phyloP scores from a whole-genome alignment of 306 rosid species.

The Fragaria ananassa region DNA sequence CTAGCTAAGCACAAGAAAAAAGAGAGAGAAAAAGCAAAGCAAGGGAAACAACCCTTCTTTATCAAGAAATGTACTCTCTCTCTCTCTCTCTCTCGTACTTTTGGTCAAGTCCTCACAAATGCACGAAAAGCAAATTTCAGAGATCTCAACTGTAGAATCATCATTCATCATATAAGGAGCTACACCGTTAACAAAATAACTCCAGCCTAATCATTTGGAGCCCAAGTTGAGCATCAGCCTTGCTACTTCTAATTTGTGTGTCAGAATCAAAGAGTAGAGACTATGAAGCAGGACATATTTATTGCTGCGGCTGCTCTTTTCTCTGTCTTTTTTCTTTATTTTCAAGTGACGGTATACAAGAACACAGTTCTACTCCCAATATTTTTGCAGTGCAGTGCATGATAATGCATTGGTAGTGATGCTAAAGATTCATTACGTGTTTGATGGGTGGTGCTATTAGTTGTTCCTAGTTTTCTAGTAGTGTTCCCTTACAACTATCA shows the following conservation, averaged over 20 bases:
- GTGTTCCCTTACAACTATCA: not conserved
- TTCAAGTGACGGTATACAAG: not conserved
- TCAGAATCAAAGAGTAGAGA: not conserved
- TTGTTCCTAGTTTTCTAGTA: not conserved
- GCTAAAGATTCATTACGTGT: not conserved
- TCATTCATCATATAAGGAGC: not conserved
- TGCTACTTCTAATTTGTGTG: too few relatives aligned
- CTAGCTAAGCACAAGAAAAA: constrained; percentile 71
- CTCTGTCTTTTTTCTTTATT: not conserved
- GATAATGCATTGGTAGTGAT: not conserved
- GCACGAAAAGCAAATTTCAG: not conserved
- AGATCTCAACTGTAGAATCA: not conserved
- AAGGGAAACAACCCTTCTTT: constrained; percentile 84
- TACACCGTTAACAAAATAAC: too few relatives aligned
- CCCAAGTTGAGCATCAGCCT: too few relatives aligned
- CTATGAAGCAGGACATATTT: not conserved
- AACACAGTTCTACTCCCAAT: not conserved
- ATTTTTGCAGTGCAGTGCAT: not conserved
- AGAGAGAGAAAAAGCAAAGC: constrained; percentile 75
- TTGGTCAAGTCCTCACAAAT: too few relatives aligned
- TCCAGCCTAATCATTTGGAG: too few relatives aligned
- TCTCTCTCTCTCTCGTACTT: not conserved
- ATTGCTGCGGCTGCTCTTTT: not conserved
- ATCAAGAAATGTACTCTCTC: constrained; percentile 56
- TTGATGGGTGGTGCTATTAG: not conserved